Evolutionary conservation across 2,329 filamentous ascomycete genomes (phyloP).

Genomic region (Cladosporium colombiae): DNA sequence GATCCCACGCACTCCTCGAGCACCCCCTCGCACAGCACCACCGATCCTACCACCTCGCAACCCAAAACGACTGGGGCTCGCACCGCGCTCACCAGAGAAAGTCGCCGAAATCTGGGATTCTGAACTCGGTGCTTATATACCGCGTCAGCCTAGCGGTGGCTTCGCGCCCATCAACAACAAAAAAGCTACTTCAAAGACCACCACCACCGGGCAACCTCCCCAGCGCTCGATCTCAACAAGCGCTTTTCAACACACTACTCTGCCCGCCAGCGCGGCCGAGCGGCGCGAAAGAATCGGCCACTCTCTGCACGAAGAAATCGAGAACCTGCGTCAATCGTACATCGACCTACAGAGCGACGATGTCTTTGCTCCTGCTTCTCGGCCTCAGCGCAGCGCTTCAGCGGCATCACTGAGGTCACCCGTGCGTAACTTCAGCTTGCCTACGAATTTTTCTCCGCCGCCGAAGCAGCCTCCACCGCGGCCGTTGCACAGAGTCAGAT

Average conservation of each 20-base stretch:
- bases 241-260: background rate
- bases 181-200: background rate
- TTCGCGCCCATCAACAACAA: background rate
- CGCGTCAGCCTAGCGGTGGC: background rate
- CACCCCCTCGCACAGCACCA: background rate
- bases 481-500: background rate
- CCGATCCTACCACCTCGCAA: conserved; percentile 3
- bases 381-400: background rate
- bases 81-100: background rate
- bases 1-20: background rate
- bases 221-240: background rate
- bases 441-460: background rate
- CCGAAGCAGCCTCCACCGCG: background rate
- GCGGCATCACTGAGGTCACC: background rate
- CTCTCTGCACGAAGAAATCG: conserved; percentile 7
- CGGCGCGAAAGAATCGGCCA: background rate
- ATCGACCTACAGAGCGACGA: background rate
- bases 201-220: background rate
- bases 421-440: conserved; percentile 8
- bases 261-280: background rate
- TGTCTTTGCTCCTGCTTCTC: background rate
- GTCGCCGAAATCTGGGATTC: background rate
- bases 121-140: background rate
- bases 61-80: background rate
- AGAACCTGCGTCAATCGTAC: conserved; percentile 1